Evolutionary conservation across 2,329 filamentous ascomycete genomes (phyloP), one percentile per base, ranked within the genome.

Genomic region (Fusarium ambrosium): DNA sequence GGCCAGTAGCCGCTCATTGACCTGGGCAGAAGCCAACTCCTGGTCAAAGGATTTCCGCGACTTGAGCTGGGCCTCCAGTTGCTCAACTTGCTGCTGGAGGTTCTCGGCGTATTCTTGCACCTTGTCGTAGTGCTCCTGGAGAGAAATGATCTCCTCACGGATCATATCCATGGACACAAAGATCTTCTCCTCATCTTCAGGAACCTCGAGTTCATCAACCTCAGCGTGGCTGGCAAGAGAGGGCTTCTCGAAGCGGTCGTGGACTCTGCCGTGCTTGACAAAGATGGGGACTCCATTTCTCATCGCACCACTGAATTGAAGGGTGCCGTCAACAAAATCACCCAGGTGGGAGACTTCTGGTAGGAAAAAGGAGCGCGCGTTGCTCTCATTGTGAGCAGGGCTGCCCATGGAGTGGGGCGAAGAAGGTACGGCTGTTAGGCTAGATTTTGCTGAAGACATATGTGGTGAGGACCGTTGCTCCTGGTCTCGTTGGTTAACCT

Each of bases 121-220:
- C 72, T 88, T 84, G 60, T 89, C 88, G 68, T 90, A 87, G 71
- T 90, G 88, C 45, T 89, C 87, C 68, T 89, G 88, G 43, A 90
- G 83, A 68, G 86, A 87, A 62, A 88, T 80, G 51, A 90, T 88
- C 78, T 90, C 88, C 48, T 89, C 86, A 43, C 88, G 87, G 82
- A 90, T 89, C 86, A 90, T 90, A 87, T 90, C 89, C 84, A 90
- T 85, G 10, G 89, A 90, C 45, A 90, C 88, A 71, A 90, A 89
- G 34, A 90, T 90, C 73, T 87, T 86, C 79, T 89, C 86, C 74
- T 90, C 89, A 51, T 89, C 88, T 65, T 87, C 83, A 4, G 88
- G 86, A 10, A 90, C 81, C 58, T 85, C 83, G 22, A 90, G 78
- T 9, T 83, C 86, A 64, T 89, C 87, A n/a, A 90, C 83, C 32